Evolutionary conservation across 768 basidiomycete genomes (phyloP).

Genomic region (Phallus indusiatus): DNA sequence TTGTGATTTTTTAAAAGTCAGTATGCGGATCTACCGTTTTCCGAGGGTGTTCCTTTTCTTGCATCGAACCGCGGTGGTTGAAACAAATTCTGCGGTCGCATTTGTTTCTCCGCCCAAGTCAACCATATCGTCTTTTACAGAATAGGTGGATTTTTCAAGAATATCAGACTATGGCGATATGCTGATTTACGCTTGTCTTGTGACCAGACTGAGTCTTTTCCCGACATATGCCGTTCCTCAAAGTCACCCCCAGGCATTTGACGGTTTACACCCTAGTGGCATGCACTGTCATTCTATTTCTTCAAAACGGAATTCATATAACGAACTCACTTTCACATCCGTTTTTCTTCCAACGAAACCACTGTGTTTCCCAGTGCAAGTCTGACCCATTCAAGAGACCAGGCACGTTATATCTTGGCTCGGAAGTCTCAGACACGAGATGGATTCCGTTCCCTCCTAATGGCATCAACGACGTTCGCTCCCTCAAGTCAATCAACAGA

Average conservation of each 20-base stretch:
- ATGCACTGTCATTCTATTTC: background rate
- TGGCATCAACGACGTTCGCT: background rate
- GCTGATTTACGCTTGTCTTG: too few species aligned
- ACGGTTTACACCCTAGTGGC: background rate
- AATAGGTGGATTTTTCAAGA: too few species aligned
- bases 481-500: background rate
- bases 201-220: too few species aligned
- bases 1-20: too few species aligned
- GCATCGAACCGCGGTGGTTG: too few species aligned
- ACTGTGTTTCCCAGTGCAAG: background rate
- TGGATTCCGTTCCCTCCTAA: constrained; percentile 4
- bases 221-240: background rate
- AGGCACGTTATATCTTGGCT: background rate
- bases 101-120: too few species aligned
- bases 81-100: too few species aligned
- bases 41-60: too few species aligned
- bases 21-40: too few species aligned
- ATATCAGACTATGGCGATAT: too few species aligned
- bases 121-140: too few species aligned
- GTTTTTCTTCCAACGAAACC: background rate
- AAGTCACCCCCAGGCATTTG: background rate
- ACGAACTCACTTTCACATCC: background rate
- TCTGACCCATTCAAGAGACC: constrained; percentile 4
- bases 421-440: background rate
- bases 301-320: background rate